These are phyloP conservation scores for Stephania japonica DNA, from an alignment of 164 flowering plant species.

Conservation along the genomic window DNA sequence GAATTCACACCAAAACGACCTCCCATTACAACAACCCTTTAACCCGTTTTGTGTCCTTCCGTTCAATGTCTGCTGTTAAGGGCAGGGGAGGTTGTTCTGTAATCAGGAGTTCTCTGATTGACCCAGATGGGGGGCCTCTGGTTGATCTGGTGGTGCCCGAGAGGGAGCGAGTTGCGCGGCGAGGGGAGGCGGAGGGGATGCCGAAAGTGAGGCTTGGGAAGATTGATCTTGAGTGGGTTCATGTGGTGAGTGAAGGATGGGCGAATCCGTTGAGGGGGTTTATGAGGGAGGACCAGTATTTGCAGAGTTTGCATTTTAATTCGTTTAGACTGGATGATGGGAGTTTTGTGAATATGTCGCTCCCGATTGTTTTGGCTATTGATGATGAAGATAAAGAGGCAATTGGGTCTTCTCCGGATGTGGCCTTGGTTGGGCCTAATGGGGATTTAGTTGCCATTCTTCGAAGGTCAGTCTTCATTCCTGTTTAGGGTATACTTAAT, in stretches of 20 bases:
- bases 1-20: slow-evolving; percentile 26
- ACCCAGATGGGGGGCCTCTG: slow-evolving; percentile 79
- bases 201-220: slow-evolving; percentile 50
- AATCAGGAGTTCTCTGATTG: slow-evolving; percentile 75
- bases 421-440: slow-evolving; percentile 53
- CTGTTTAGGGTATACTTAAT: no score
- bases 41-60: slow-evolving; percentile 5
- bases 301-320: slow-evolving; percentile 92
- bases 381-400: slow-evolving; percentile 59
- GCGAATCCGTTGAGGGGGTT: slow-evolving; percentile 90
- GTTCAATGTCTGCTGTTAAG: neutral
- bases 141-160: slow-evolving; percentile 78
- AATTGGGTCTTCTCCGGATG: slow-evolving; percentile 50
- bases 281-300: slow-evolving; percentile 87
- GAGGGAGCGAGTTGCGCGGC: slow-evolving; percentile 38
- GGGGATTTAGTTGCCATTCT: slow-evolving; percentile 63
- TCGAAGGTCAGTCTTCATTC: slow-evolving; percentile 40
- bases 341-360: slow-evolving; percentile 74
- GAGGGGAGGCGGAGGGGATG: slow-evolving; percentile 45
- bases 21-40: slow-evolving; percentile 34
- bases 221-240: slow-evolving; percentile 90
- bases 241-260: slow-evolving; percentile 92
- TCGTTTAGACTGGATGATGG: slow-evolving; percentile 56
- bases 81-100: slow-evolving; percentile 6
- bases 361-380: slow-evolving; percentile 87